A percentile compares a stretch with the other conserved stretches of the same genome.
Evolutionary conservation across 78 protist genomes (phyloP).

Genomic region (Speleostelium caveatum): DNA sequence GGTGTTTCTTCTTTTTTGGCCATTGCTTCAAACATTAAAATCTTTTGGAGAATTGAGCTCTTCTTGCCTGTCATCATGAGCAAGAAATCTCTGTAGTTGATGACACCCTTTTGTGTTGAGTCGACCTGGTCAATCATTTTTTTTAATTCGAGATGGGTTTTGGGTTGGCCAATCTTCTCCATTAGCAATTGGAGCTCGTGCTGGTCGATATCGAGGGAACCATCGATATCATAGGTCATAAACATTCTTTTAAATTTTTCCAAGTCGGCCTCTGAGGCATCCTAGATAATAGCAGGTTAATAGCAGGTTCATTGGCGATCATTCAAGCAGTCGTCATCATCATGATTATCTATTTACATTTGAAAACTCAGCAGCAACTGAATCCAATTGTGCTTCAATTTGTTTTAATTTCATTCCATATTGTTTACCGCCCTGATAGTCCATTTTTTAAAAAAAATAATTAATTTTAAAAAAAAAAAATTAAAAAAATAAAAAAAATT

Average conservation of each 20-base stretch:
- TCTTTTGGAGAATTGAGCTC: conserved; percentile 67
- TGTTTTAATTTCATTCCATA: conserved; percentile 18
- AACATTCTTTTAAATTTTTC: conserved; percentile 47
- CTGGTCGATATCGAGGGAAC: conserved; percentile 61
- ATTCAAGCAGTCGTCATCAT: background rate
- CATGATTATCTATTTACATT: conserved; percentile 9
- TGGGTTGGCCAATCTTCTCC: conserved; percentile 67
- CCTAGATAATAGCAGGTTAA: conserved; percentile 17
- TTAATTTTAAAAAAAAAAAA: background rate
- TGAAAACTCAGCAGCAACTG: conserved; percentile 57
- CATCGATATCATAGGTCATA: conserved; percentile 48
- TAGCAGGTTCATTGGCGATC: too few species aligned
- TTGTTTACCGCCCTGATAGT: conserved; percentile 66
- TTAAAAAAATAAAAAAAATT: background rate
- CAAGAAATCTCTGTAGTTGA: conserved; percentile 67
- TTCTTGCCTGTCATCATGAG: conserved; percentile 77
- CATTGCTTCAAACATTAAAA: conserved; percentile 81
- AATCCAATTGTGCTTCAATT: conserved; percentile 50
- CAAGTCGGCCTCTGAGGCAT: conserved; percentile 46
- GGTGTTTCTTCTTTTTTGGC: conserved; percentile 45
- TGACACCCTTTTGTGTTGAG: conserved; percentile 45
- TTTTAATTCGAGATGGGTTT: conserved; percentile 72
- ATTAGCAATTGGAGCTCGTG: conserved; percentile 49
- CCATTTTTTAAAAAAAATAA: background rate
- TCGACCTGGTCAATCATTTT: conserved; percentile 69